These are phyloP conservation scores for Deinandra increscens DNA, from an alignment of 129 eudicot genomes.

Conservation along the genomic window DNA sequence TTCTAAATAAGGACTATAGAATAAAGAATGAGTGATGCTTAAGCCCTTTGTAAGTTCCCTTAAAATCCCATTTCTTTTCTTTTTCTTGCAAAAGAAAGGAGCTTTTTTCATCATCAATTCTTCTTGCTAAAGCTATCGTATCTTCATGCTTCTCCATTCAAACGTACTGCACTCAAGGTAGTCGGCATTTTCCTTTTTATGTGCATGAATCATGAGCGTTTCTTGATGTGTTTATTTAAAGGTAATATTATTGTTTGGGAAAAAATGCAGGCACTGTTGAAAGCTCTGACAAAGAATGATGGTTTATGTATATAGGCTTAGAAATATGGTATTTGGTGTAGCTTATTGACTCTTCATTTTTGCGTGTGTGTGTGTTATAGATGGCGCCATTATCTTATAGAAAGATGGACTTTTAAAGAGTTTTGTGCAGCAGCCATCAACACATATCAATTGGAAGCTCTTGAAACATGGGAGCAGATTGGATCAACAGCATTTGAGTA, in stretches of 20 bases:
- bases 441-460: slow-evolving; percentile 61
- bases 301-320: slow-evolving; percentile 31
- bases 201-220: background rate
- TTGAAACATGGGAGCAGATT: slow-evolving; percentile 59
- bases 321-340: background rate
- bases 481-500: slow-evolving; percentile 46
- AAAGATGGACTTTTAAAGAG: slow-evolving; percentile 68
- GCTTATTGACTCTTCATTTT: background rate
- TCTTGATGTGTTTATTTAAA: background rate
- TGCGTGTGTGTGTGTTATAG: slow-evolving; percentile 15
- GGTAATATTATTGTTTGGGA: background rate
- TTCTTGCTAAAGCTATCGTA: slow-evolving; percentile 26
- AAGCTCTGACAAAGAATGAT: slow-evolving; percentile 89
- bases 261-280: slow-evolving; percentile 68
- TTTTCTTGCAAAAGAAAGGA: background rate
- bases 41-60: slow-evolving; percentile 73
- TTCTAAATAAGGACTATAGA: slow-evolving; percentile 78
- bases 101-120: background rate
- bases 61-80: background rate
- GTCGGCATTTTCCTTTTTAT: background rate
- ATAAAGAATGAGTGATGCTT: slow-evolving; percentile 92
- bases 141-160: slow-evolving; percentile 81
- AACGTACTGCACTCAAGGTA: slow-evolving; percentile 91
- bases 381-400: slow-evolving; percentile 61
- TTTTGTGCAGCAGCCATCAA: slow-evolving; percentile 69